Conservation (phyloP, 108 stramenopile species). For the Discostella pseudostelligera region DNA sequence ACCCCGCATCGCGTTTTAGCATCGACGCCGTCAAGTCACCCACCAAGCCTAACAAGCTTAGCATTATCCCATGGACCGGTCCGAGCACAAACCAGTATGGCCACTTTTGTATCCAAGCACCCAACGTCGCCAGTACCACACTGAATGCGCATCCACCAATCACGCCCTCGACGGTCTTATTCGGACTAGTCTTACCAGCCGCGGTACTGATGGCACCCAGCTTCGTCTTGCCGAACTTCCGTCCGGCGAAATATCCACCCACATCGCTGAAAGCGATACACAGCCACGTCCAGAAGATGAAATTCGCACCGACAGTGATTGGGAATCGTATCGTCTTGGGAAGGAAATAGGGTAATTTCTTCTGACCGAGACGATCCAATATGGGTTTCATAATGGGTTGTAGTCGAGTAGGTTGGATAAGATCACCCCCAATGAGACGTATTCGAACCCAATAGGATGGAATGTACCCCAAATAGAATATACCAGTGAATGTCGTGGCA, state of each 20-base stretch:
- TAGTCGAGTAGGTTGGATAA: constrained; percentile 65
- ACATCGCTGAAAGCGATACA: constrained; percentile 92
- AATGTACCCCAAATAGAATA: constrained; percentile 90
- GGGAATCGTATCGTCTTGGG: constrained; percentile 69
- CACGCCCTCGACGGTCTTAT: constrained; percentile 96
- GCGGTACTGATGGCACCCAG: constrained; percentile 75
- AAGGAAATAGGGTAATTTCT: constrained; percentile 58
- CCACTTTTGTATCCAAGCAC: constrained; percentile 93
- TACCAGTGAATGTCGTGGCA: constrained; percentile 94
- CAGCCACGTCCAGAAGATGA: constrained; percentile 95
- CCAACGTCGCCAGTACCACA: constrained; percentile 61
- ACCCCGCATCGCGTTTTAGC: constrained; percentile 94
- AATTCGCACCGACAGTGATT: constrained; percentile 85
- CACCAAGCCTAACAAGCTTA: constrained; percentile 85
- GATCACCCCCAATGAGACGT: constrained; percentile 55
- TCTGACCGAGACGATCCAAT: constrained; percentile 51
- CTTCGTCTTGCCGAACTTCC: constrained; percentile 81
- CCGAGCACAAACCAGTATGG: constrained; percentile 84
- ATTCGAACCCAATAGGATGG: constrained; percentile 69
- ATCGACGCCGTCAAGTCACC: constrained; percentile 97
- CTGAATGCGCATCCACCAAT: constrained; percentile 84
- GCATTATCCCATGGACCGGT: constrained; percentile 75
- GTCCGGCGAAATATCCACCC: constrained; percentile 92
- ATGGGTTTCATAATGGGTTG: constrained; percentile 57
- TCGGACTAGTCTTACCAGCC: constrained; percentile 92